Evolutionary conservation across 2,329 filamentous ascomycete genomes (phyloP), one percentile per base, ranked within the genome.

Genomic region (Penicillium brasilianum): DNA sequence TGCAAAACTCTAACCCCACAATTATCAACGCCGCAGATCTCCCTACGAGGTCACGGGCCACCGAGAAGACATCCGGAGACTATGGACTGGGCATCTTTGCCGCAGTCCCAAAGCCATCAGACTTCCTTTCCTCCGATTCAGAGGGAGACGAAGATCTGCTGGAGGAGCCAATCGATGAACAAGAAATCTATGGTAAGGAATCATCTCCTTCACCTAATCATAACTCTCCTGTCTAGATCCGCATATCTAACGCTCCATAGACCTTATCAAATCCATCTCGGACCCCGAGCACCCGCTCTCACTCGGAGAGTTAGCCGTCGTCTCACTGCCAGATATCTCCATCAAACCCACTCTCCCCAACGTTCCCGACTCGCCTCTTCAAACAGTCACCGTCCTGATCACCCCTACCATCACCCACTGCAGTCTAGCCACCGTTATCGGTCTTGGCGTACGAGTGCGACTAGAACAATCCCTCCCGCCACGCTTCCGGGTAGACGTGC

Each of bases 351-450:
- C 90, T 7, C 84, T 89, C n/a, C 85, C 85, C 37, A 81, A 82
- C 62, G 81, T 81, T 37, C 82, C 79, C 10, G 78, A 79, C 9
- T 84, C 87, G 73, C 73, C 85, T 85, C 81, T 93, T 82, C 79
- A 89, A 83, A 88, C 85, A 41, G 92, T 98, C 37, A 85, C 89
- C 3, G 92, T 99, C 46, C 87, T 96, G 71, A 90, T 99, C 68
- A 99, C 95, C 11, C 95, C 95, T 10, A 99, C 95, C 28, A 95
- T 98, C 73, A 96, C 94, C 16, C 95, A 98, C 78, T 99, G 95
- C 82, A 96, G 92, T 54, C 86, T 99, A 43, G 95, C 95, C 34
- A 99, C 95, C 0, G 93, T 99, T 62, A 97, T 99, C 71, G 95
- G 95, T 0, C 84, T 99, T 16, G 95, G 93, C 14, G 92, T 99